Percentiles rank a stretch among this genome's conserved stretches.
Conservation (phyloP, 768 basidiomycete species). For the Bullera alba region DNA sequence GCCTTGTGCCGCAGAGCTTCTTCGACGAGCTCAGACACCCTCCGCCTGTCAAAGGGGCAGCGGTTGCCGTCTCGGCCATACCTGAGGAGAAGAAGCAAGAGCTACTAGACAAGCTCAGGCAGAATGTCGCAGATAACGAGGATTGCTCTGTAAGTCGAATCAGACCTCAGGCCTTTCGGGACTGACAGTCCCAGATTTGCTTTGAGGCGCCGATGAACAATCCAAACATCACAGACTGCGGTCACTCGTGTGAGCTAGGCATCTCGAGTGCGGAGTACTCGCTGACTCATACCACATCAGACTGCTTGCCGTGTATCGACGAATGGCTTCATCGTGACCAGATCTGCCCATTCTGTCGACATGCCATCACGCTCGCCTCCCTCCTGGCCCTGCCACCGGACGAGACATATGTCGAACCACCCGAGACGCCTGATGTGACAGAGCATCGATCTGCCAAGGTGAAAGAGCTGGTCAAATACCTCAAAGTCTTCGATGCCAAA, state of each 20-base stretch:
- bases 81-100: slow-evolving; percentile 10
- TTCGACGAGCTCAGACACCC: slow-evolving; percentile 16
- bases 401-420: slow-evolving; percentile 16
- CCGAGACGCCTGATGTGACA: neutral
- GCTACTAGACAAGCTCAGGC: slow-evolving; percentile 27
- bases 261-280: neutral
- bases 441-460: slow-evolving; percentile 64
- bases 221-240: slow-evolving; percentile 35
- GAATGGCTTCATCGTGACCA: slow-evolving; percentile 11
- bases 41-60: neutral
- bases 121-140: slow-evolving; percentile 21
- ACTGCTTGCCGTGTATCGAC: slow-evolving; percentile 28
- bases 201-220: slow-evolving; percentile 14
- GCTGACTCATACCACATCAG: slow-evolving; percentile 1
- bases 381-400: slow-evolving; percentile 27
- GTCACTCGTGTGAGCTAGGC: slow-evolving; percentile 24
- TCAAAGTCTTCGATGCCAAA: slow-evolving; percentile 59
- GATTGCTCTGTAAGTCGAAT: slow-evolving; percentile 31
- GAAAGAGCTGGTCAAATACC: slow-evolving; percentile 66
- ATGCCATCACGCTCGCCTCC: slow-evolving; percentile 16
- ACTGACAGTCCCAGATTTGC: slow-evolving; percentile 13
- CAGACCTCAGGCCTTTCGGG: neutral
- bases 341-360: slow-evolving; percentile 31
- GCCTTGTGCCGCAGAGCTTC: slow-evolving; percentile 30
- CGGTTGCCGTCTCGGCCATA: slow-evolving; percentile 12